phyloP scores from a whole-genome alignment of 148 eudicot genomes.

The Nepenthes gracilis region DNA sequence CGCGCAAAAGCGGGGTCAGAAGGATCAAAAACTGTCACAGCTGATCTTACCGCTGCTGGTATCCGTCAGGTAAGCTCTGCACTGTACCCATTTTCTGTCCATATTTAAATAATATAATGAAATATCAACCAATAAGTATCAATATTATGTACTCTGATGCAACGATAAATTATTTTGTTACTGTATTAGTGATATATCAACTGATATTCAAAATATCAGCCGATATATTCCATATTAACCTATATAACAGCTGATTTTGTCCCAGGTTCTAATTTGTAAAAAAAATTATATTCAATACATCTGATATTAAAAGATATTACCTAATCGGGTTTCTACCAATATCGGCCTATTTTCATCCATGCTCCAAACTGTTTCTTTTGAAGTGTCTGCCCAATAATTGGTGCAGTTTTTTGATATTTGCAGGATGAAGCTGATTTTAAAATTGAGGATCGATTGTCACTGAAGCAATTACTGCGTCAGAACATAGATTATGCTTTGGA shows the following conservation, averaged over 20 bases:
- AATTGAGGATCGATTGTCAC: conserved; percentile 23
- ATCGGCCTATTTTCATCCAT: neutral
- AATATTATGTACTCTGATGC: no score
- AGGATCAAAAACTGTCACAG: conserved; percentile 50
- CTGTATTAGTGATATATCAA: no score
- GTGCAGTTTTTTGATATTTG: neutral
- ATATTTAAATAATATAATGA: no score
- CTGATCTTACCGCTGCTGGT: conserved; percentile 53
- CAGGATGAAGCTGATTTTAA: conserved; percentile 22
- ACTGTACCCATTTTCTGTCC: no score
- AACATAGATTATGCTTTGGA: conserved; percentile 53
- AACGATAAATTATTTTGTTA: no score
- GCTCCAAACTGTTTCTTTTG: neutral
- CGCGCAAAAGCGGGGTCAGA: conserved; percentile 49
- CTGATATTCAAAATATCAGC: no score
- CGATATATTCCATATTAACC: no score
- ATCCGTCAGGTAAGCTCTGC: conserved; percentile 18
- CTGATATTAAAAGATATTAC: no score
- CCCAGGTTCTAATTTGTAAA: no score
- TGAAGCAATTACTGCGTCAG: conserved; percentile 35
- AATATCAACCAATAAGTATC: no score
- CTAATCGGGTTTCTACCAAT: neutral
- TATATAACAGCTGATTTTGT: no score
- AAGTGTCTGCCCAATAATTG: neutral
- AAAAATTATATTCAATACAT: no score